Conservation (phyloP, 768 basidiomycete genomes). For the Kwoniella shandongensis region DNA sequence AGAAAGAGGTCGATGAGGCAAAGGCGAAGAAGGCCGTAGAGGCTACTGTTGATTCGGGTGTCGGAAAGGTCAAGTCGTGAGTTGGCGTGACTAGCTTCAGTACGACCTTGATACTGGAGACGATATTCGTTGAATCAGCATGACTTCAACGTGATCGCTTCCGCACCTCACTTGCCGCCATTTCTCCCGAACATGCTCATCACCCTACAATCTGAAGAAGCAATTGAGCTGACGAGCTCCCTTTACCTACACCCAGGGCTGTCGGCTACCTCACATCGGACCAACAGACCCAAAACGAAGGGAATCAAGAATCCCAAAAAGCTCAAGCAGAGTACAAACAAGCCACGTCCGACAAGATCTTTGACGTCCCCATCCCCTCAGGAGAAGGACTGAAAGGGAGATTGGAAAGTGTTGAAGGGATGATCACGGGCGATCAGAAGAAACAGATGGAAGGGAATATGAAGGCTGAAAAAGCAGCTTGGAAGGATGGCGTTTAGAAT, state of each 20-base stretch:
- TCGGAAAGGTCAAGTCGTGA: constrained; percentile 40
- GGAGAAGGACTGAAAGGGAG: constrained; percentile 43
- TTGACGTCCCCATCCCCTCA: constrained; percentile 36
- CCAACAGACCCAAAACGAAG: constrained; percentile 40
- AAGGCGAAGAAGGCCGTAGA: constrained; percentile 36
- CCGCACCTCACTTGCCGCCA: background rate
- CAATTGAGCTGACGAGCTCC: no score
- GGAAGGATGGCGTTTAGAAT: constrained; percentile 48
- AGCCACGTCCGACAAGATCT: constrained; percentile 27
- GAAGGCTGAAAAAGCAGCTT: constrained; percentile 50
- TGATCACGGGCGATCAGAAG: constrained; percentile 49
- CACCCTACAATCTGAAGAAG: no score
- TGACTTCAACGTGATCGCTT: background rate
- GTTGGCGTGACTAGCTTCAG: constrained; percentile 7
- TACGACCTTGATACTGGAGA: constrained; percentile 1
- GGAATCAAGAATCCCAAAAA: constrained; percentile 47
- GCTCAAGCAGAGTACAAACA: constrained; percentile 50
- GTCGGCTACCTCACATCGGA: constrained; percentile 48
- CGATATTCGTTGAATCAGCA: background rate
- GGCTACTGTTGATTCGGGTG: constrained; percentile 32
- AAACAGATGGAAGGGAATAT: constrained; percentile 49
- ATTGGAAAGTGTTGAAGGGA: constrained; percentile 44
- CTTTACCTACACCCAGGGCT: constrained; percentile 25
- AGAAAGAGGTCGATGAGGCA: constrained; percentile 36
- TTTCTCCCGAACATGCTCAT: no score